These are phyloP conservation scores for Epithemia pelagica DNA, from an alignment of 108 stramenopile genomes.

Conservation along the genomic window DNA sequence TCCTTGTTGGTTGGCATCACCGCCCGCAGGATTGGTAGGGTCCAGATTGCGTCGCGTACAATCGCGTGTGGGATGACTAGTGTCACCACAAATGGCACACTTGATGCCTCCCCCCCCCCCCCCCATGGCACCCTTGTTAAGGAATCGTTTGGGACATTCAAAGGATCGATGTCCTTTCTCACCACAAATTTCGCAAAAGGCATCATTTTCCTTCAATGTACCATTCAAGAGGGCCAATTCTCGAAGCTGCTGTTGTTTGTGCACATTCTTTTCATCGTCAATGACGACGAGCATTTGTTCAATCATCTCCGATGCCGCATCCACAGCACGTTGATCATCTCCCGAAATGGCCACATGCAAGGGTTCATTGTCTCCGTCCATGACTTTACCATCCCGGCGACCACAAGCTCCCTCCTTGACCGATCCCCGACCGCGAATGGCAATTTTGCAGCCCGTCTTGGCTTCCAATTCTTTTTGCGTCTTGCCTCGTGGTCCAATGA, in stretches of 20 bases:
- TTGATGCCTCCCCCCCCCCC: conserved; percentile 42
- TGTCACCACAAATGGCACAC: conserved; percentile 98
- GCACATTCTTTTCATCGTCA: conserved; percentile 96
- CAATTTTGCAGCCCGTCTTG: conserved; percentile 96
- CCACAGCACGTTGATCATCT: conserved; percentile 81
- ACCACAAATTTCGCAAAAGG: conserved; percentile 92
- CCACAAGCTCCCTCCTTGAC: conserved; percentile 95
- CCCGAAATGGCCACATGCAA: conserved; percentile 96
- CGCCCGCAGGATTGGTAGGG: conserved; percentile 14
- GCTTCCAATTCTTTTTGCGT: conserved; percentile 98
- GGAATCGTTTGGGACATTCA: conserved; percentile 89
- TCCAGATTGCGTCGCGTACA: conserved; percentile 62
- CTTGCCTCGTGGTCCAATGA: conserved; percentile 96
- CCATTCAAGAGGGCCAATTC: conserved; percentile 98
- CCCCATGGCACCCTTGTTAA: conserved; percentile 20
- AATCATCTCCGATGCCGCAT: conserved; percentile 88
- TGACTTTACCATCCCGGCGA: conserved; percentile 63
- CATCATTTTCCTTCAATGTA: conserved; percentile 93
- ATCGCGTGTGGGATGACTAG: conserved; percentile 95
- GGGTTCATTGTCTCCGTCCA: conserved; percentile 91
- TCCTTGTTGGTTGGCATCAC: background rate
- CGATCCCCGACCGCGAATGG: conserved; percentile 93
- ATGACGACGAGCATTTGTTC: conserved; percentile 89
- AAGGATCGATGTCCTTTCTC: conserved; percentile 96
- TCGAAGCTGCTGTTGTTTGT: conserved; percentile 93